phyloP scores from a whole-genome alignment of 768 basidiomycete genomes.

The Amanita rimosa region DNA sequence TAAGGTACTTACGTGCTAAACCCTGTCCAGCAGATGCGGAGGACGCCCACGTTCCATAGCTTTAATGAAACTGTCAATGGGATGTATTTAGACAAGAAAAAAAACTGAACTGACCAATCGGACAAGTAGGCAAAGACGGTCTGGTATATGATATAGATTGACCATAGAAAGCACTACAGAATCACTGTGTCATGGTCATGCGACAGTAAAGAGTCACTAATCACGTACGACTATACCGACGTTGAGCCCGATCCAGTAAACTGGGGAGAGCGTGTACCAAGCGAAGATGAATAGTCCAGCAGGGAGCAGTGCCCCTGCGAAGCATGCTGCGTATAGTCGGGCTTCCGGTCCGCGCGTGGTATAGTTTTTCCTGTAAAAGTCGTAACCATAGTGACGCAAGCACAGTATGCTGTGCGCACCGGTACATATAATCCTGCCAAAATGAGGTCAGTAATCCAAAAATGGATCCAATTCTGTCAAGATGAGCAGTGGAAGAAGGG shows the following conservation, averaged over 20 bases:
- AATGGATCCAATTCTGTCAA: conserved; percentile 38
- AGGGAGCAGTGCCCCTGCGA: conserved; percentile 43
- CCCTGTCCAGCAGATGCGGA: conserved; percentile 62
- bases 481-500: neutral
- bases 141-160: conserved; percentile 43
- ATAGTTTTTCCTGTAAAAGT: conserved; percentile 18
- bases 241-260: conserved; percentile 52
- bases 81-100: neutral
- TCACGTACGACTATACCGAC: conserved; percentile 37
- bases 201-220: neutral
- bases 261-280: conserved; percentile 43
- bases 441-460: conserved; percentile 35
- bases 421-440: conserved; percentile 39
- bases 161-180: conserved; percentile 35
- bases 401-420: conserved; percentile 18
- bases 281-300: conserved; percentile 60
- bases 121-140: conserved; percentile 50
- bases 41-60: conserved; percentile 53
- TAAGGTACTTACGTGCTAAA: conserved; percentile 32
- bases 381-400: neutral
- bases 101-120: conserved; percentile 36
- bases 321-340: conserved; percentile 47
- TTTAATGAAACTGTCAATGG: neutral
- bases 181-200: neutral
- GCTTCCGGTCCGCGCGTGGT: conserved; percentile 39